A percentile compares a stretch with the other conserved stretches of the same genome.
phyloP scores from a whole-genome alignment of 257 asterid species.

The Gardenia jasminoides region DNA sequence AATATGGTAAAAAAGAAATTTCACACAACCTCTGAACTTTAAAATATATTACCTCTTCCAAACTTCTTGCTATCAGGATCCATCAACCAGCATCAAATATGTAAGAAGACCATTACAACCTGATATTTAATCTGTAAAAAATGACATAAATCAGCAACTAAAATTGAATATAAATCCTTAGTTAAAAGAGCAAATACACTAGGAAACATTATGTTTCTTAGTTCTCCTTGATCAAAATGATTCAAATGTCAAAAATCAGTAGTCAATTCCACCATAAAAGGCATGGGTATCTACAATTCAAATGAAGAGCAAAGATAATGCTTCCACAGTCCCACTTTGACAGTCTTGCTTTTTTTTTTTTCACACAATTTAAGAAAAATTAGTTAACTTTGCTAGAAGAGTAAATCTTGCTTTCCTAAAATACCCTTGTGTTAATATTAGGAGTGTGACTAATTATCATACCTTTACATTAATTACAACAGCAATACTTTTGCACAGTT shows the following conservation, averaged over 20 bases:
- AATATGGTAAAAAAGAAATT: neutral
- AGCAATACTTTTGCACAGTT: too few species aligned
- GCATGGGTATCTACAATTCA: neutral
- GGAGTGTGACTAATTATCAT: too few species aligned
- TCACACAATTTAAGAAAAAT: too few species aligned
- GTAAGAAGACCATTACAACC: constrained; percentile 50
- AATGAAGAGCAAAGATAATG: neutral
- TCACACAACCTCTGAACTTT: neutral
- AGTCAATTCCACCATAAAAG: neutral
- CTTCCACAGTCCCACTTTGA: too few species aligned
- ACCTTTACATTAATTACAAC: too few species aligned
- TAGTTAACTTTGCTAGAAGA: too few species aligned
- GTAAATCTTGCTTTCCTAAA: too few species aligned
- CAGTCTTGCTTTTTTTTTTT: too few species aligned
- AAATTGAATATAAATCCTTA: neutral
- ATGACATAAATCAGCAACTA: neutral
- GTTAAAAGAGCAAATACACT: neutral
- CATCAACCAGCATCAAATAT: constrained; percentile 61
- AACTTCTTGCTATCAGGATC: constrained; percentile 84
- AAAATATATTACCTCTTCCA: constrained; percentile 73
- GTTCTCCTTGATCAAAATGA: neutral
- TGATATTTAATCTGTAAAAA: constrained; percentile 18
- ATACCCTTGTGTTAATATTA: too few species aligned
- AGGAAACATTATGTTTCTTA: neutral
- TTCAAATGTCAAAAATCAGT: neutral